Percentiles rank a stretch among this genome's conserved stretches.
Conservation (phyloP, 257 asterid genomes). For the Lavandula angustifolia region DNA sequence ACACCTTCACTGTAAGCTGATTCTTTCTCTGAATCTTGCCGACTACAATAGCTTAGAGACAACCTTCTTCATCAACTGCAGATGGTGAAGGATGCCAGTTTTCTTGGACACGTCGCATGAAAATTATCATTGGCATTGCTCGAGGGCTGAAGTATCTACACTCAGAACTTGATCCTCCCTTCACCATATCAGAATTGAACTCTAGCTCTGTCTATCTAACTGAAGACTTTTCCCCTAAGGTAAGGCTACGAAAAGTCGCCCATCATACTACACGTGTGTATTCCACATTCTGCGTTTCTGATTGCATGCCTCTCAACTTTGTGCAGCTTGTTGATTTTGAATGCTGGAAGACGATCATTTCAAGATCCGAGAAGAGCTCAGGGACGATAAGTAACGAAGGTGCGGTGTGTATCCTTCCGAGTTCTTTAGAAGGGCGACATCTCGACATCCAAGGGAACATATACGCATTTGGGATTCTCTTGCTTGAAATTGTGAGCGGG, state of each 20-base stretch:
- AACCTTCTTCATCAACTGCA: constrained; percentile 32
- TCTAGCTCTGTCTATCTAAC: constrained; percentile 86
- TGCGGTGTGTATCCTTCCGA: constrained; percentile 77
- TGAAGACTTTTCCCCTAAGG: constrained; percentile 97
- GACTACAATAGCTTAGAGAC: background rate
- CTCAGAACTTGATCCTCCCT: constrained; percentile 82
- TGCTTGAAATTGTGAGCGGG: constrained; percentile 86
- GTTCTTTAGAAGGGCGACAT: constrained; percentile 65
- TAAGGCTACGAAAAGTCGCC: constrained; percentile 25
- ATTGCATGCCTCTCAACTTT: constrained; percentile 8
- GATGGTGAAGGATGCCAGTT: constrained; percentile 93
- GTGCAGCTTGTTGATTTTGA: constrained; percentile 92
- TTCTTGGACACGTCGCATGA: constrained; percentile 98
- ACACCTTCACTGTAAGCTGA: constrained; percentile 87
- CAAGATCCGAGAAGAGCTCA: constrained; percentile 85
- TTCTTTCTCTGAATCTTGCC: background rate
- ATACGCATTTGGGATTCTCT: constrained; percentile 79
- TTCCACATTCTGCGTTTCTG: background rate
- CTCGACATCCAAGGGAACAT: constrained; percentile 71
- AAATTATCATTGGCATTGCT: constrained; percentile 79
- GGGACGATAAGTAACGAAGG: constrained; percentile 74
- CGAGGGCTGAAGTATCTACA: constrained; percentile 84
- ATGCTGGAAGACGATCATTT: constrained; percentile 78
- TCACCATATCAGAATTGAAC: constrained; percentile 78
- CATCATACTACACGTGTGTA: background rate